Conservation (phyloP, 31 red algal species). For the Endocladia muricata region DNA sequence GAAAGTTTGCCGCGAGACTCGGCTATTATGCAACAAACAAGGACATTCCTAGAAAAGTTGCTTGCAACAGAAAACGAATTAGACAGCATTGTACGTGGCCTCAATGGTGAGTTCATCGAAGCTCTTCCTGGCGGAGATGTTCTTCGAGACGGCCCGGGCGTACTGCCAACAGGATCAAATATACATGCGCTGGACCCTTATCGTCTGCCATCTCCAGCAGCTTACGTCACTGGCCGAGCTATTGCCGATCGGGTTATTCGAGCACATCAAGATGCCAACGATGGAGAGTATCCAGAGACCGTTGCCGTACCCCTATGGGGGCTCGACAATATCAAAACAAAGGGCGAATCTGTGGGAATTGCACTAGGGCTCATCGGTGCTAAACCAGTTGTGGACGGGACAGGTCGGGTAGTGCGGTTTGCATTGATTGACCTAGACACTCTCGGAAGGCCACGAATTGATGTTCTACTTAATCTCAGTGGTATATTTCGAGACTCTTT, state of each 20-base stretch:
- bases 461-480: slow-evolving; percentile 61
- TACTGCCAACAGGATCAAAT: slow-evolving; percentile 72
- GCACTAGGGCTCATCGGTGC: slow-evolving; percentile 65
- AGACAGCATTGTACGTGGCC: slow-evolving; percentile 36
- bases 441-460: slow-evolving; percentile 45
- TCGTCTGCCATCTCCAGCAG: slow-evolving; percentile 48
- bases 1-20: neutral
- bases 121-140: slow-evolving; percentile 69
- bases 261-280: slow-evolving; percentile 32
- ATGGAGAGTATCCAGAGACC: slow-evolving; percentile 56
- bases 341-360: slow-evolving; percentile 69
- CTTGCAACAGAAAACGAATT: slow-evolving; percentile 30
- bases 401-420: slow-evolving; percentile 71
- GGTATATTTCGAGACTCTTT: slow-evolving; percentile 77
- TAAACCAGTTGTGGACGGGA: slow-evolving; percentile 45
- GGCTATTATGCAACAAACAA: slow-evolving; percentile 4
- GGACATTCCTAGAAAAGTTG: slow-evolving; percentile 23
- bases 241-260: slow-evolving; percentile 37
- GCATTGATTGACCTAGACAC: slow-evolving; percentile 35
- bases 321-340: slow-evolving; percentile 75
- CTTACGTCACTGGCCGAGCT: slow-evolving; percentile 35
- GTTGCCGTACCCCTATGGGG: slow-evolving; percentile 77
- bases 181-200: slow-evolving; percentile 82
- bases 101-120: slow-evolving; percentile 62
- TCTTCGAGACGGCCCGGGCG: slow-evolving; percentile 51